phyloP scores from a whole-genome alignment of 1,139 yeast genomes.

The Suhomyces panamericanus region DNA sequence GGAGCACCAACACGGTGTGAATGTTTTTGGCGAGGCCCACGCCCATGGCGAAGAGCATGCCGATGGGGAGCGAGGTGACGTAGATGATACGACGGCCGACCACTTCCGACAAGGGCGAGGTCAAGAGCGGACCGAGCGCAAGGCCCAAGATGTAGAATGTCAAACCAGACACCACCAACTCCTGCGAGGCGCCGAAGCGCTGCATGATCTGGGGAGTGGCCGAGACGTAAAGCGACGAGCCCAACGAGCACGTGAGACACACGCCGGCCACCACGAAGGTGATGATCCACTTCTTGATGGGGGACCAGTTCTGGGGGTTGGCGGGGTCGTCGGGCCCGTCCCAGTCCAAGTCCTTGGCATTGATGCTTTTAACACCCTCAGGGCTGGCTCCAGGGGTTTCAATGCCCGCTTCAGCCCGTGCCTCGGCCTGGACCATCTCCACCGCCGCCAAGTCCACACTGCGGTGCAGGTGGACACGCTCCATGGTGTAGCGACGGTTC shows the following conservation, averaged over 20 bases:
- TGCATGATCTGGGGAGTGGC: conserved; percentile 55
- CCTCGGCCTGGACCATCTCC: conserved; percentile 1
- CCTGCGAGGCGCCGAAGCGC: conserved; percentile 53
- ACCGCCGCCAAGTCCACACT: conserved; percentile 18
- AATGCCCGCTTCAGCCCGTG: not conserved
- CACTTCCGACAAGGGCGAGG: conserved; percentile 79
- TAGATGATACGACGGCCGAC: conserved; percentile 70
- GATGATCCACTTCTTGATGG: conserved; percentile 59
- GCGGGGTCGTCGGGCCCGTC: conserved; percentile 59
- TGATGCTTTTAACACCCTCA: conserved; percentile 30
- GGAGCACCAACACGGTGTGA: conserved; percentile 58
- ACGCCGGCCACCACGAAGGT: conserved; percentile 63
- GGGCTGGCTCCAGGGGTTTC: too few relatives aligned
- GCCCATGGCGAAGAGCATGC: conserved; percentile 77
- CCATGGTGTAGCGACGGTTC: conserved; percentile 24
- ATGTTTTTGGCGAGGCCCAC: conserved; percentile 65
- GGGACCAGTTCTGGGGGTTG: conserved; percentile 68
- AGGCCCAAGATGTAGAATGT: conserved; percentile 71
- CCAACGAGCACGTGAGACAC: conserved; percentile 69
- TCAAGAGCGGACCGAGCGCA: conserved; percentile 68
- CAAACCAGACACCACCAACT: conserved; percentile 63
- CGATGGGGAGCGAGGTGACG: conserved; percentile 57
- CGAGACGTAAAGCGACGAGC: conserved; percentile 66
- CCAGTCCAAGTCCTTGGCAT: conserved; percentile 54
- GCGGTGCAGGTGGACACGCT: conserved; percentile 20